These are phyloP conservation scores for Cercospora zeae-maydis DNA, from an alignment of 2,329 filamentous ascomycete genomes.

Conservation along the genomic window DNA sequence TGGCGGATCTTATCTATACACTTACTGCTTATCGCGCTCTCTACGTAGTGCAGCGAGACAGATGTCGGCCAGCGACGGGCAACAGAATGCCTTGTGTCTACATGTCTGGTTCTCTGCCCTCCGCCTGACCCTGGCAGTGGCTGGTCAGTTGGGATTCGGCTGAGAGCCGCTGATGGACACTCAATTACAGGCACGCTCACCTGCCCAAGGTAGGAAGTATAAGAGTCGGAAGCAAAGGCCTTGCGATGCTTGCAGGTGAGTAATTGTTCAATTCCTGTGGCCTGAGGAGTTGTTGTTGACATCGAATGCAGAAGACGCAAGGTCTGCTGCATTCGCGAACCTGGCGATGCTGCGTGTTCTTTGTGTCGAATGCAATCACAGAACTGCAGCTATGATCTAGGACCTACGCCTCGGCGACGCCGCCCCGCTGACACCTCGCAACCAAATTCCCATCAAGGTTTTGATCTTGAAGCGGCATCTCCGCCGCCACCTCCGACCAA, in stretches of 20 bases:
- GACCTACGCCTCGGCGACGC: slow-evolving; percentile 24
- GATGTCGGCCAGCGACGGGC: slow-evolving; percentile 9
- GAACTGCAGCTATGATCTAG: slow-evolving; percentile 23
- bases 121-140: background rate
- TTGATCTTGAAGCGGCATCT: background rate
- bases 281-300: background rate
- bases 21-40: slow-evolving; percentile 4
- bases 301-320: slow-evolving; percentile 16
- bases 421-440: slow-evolving; percentile 9
- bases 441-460: slow-evolving; percentile 3
- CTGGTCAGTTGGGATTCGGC: background rate
- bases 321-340: slow-evolving; percentile 26
- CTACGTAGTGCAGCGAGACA: background rate
- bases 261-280: too few relatives aligned
- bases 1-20: slow-evolving; percentile 6
- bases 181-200: background rate
- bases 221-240: slow-evolving; percentile 27
- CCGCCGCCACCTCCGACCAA: background rate
- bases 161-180: slow-evolving; percentile 10
- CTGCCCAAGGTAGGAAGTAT: slow-evolving; percentile 23
- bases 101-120: background rate
- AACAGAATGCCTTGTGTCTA: slow-evolving; percentile 5
- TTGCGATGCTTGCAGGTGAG: slow-evolving; percentile 22
- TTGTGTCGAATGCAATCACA: slow-evolving; percentile 24
- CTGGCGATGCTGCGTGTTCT: slow-evolving; percentile 26